Conservation (phyloP, 495 filamentous ascomycete species). For the Jackrogersella minutella region DNA sequence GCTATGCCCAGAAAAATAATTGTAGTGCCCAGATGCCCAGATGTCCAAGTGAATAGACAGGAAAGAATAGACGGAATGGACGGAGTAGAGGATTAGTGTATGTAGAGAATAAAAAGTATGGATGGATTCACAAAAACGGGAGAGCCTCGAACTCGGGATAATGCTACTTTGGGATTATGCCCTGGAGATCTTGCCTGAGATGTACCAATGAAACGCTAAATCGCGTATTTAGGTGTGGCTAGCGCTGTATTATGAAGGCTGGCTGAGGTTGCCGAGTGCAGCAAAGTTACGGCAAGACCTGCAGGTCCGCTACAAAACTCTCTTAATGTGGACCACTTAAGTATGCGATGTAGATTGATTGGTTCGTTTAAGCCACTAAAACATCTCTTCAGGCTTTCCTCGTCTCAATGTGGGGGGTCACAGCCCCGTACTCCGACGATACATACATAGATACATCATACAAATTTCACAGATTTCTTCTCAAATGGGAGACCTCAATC, state of each 20-base stretch:
- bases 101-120: constrained; percentile 6
- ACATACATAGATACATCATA: neutral
- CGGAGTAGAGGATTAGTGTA: neutral
- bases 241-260: neutral
- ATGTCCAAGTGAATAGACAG: neutral
- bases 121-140: too few relatives aligned
- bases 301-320: constrained; percentile 26
- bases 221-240: neutral
- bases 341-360: constrained; percentile 9
- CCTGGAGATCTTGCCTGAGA: constrained; percentile 25
- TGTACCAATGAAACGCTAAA: constrained; percentile 18
- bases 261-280: constrained; percentile 8
- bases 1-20: constrained; percentile 12
- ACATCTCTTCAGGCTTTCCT: constrained; percentile 4
- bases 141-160: constrained; percentile 12
- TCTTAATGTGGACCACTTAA: neutral
- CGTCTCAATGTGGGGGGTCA: constrained; percentile 11
- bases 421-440: neutral
- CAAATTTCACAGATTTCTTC: too few relatives aligned
- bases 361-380: constrained; percentile 3
- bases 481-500: constrained; percentile 26
- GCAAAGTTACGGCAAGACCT: constrained; percentile 27
- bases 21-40: constrained; percentile 7
- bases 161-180: constrained; percentile 17
- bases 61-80: constrained; percentile 3